Evolutionary conservation across 345 rosid genomes (phyloP).

Genomic region (Salix brachista): DNA sequence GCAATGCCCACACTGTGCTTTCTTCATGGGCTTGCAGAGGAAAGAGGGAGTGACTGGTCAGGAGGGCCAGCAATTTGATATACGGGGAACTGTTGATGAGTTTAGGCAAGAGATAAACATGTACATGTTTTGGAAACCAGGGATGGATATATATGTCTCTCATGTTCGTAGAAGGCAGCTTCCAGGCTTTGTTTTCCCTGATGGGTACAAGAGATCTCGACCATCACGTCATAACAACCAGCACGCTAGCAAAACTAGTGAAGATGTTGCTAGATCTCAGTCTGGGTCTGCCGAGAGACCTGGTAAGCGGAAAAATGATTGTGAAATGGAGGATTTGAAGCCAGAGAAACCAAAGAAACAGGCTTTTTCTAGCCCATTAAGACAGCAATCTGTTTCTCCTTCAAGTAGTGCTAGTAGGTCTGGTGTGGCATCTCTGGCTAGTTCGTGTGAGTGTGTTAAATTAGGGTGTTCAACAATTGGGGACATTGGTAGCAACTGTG

Average conservation of each 20-base stretch:
- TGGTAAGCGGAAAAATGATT: conserved; percentile 44
- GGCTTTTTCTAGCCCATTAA: conserved; percentile 45
- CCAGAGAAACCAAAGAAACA: conserved; percentile 47
- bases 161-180: conserved; percentile 71
- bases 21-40: conserved; percentile 76
- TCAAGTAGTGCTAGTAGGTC: conserved; percentile 33
- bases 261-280: conserved; percentile 31
- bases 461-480: conserved; percentile 18
- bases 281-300: conserved; percentile 45
- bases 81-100: conserved; percentile 61
- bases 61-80: conserved; percentile 75
- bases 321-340: conserved; percentile 34
- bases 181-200: conserved; percentile 64
- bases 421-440: conserved; percentile 36
- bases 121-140: conserved; percentile 67
- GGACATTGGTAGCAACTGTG: conserved; percentile 14
- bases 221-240: conserved; percentile 46
- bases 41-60: conserved; percentile 56
- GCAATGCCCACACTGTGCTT: conserved; percentile 57
- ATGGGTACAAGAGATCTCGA: conserved; percentile 50
- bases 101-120: conserved; percentile 53
- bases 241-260: conserved; percentile 43
- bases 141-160: conserved; percentile 66
- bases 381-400: conserved; percentile 42
- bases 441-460: conserved; percentile 27